Evolutionary conservation across 2,329 filamentous ascomycete genomes (phyloP).

Genomic region (Cordyceps cicadae): DNA sequence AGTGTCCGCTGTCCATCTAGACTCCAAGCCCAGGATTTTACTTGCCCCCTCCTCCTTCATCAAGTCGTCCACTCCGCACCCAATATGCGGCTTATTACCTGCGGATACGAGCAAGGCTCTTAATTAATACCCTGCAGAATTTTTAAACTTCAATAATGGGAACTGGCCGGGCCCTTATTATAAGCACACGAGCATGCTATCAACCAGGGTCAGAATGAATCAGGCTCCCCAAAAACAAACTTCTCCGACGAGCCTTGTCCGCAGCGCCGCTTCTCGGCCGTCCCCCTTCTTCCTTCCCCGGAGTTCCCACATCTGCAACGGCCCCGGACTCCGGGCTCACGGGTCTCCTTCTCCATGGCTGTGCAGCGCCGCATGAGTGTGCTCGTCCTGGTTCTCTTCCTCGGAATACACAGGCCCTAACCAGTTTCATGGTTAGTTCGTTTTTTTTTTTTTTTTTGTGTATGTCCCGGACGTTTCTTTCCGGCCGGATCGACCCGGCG

Average conservation of each 20-base stretch:
- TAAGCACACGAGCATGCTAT: background rate
- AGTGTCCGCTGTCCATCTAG: background rate
- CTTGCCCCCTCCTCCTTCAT: too few relatives aligned
- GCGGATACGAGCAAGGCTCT: too few relatives aligned
- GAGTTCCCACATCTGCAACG: background rate
- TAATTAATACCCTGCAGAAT: too few relatives aligned
- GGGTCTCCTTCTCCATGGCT: background rate
- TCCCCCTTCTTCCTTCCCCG: background rate
- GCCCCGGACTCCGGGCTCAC: background rate
- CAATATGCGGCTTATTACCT: too few relatives aligned
- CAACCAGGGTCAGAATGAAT: background rate
- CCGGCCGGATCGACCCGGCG: background rate
- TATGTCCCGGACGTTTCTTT: background rate
- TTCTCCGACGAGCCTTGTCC: background rate
- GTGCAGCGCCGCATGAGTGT: background rate
- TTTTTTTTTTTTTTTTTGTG: too few relatives aligned
- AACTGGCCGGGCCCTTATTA: too few relatives aligned
- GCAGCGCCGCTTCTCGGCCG: background rate
- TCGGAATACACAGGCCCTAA: constrained; percentile 5
- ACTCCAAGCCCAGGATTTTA: too few relatives aligned
- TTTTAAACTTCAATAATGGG: too few relatives aligned
- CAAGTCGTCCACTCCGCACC: too few relatives aligned
- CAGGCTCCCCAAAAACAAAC: too few relatives aligned
- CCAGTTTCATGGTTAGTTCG: background rate
- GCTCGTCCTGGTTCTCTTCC: background rate